These are phyloP conservation scores for Debaryomycetaceae sp. DNA, from an alignment of 1,139 yeast species.

Conservation along the genomic window DNA sequence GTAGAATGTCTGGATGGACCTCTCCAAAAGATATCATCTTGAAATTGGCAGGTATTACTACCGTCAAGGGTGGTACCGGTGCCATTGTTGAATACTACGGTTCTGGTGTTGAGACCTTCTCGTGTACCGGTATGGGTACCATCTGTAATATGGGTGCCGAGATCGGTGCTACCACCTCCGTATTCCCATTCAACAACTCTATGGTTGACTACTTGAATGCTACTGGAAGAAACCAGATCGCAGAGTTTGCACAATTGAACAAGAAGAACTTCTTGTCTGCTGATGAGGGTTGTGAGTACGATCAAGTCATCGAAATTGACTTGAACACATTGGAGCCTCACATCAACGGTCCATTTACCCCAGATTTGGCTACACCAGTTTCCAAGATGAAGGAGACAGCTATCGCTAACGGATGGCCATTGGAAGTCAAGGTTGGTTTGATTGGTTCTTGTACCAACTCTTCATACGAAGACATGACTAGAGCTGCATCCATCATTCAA, in stretches of 20 bases:
- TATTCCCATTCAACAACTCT: slow-evolving; percentile 93
- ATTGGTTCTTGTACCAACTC: slow-evolving; percentile 99
- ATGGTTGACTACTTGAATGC: slow-evolving; percentile 88
- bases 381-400: slow-evolving; percentile 91
- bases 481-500: slow-evolving; percentile 90
- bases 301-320: slow-evolving; percentile 92
- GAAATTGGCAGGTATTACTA: slow-evolving; percentile 93
- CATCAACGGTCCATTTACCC: slow-evolving; percentile 98
- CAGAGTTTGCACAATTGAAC: slow-evolving; percentile 75
- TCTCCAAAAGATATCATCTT: slow-evolving; percentile 97
- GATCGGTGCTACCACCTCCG: slow-evolving; percentile 98
- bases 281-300: slow-evolving; percentile 94
- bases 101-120: slow-evolving; percentile 92
- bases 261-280: slow-evolving; percentile 79
- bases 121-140: slow-evolving; percentile 99
- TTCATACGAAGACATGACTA: slow-evolving; percentile 97
- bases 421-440: slow-evolving; percentile 90
- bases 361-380: slow-evolving; percentile 97
- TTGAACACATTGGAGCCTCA: slow-evolving; percentile 95
- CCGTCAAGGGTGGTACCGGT: slow-evolving; percentile 99
- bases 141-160: slow-evolving; percentile 99
- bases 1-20: slow-evolving; percentile 95
- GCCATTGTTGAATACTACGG: slow-evolving; percentile 93
- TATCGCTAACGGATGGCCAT: slow-evolving; percentile 87
- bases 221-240: slow-evolving; percentile 80